Conservation (phyloP, 2,329 filamentous ascomycete species). For the Cephalotrichum gorgonifer region DNA sequence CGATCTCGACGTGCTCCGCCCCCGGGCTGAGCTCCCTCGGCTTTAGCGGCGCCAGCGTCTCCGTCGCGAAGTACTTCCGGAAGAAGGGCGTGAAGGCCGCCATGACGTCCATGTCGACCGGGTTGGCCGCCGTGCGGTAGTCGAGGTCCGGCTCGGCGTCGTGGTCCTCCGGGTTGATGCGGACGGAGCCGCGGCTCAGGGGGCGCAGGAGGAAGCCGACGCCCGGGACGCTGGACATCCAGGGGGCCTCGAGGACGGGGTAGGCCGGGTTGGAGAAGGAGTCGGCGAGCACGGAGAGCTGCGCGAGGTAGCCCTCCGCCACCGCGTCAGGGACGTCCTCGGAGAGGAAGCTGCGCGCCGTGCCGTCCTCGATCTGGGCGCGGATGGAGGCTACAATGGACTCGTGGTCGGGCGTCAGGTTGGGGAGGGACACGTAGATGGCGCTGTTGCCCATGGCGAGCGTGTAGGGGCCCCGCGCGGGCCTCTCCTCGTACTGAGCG, state of each 20-base stretch:
- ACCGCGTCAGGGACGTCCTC: slow-evolving; percentile 10
- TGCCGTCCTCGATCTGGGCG: slow-evolving; percentile 13
- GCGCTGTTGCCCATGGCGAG: slow-evolving; percentile 20
- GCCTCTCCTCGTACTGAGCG: slow-evolving; percentile 17
- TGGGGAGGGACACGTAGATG: slow-evolving; percentile 17
- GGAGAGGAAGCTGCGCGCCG: slow-evolving; percentile 11
- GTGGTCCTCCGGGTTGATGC: slow-evolving; percentile 12
- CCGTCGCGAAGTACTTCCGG: slow-evolving; percentile 12
- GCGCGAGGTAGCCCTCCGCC: slow-evolving; percentile 14
- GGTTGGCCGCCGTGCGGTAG: slow-evolving; percentile 22
- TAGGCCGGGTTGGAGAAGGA: slow-evolving; percentile 17
- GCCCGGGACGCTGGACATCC: slow-evolving; percentile 12
- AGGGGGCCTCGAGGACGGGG: slow-evolving; percentile 19
- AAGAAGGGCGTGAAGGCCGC: slow-evolving; percentile 18
- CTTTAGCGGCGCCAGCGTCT: neutral
- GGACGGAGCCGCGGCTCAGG: slow-evolving; percentile 22
- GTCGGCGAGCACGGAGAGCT: slow-evolving; percentile 14
- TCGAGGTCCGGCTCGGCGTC: slow-evolving; percentile 20
- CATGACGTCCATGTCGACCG: slow-evolving; percentile 24
- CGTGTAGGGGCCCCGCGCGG: slow-evolving; percentile 24
- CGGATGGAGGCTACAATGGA: slow-evolving; percentile 14
- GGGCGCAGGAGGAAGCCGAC: slow-evolving; percentile 19
- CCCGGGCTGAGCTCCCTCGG: slow-evolving; percentile 18
- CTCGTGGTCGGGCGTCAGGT: slow-evolving; percentile 13
- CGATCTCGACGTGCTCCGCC: slow-evolving; percentile 10